Evolutionary conservation across 768 basidiomycete genomes (phyloP), one percentile per base, ranked within the genome.

Genomic region (Baorangia bicolor): DNA sequence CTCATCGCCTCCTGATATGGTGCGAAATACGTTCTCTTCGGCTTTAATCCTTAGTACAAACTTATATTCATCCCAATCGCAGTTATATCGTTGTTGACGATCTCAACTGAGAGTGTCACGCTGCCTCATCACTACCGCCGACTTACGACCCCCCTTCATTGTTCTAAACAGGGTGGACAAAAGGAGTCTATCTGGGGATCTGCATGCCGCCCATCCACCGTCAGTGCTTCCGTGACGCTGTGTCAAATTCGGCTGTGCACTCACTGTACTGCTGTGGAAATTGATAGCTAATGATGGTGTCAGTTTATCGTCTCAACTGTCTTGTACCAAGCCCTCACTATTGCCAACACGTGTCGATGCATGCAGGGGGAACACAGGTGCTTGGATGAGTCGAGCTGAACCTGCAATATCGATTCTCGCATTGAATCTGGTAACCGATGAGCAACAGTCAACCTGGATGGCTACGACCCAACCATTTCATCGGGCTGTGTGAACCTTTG

Each of bases 201-300:
- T 78, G 45, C 43, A 53, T 51, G 37, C 30, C 57, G 47, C 34
- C 55, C 47, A 43, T 28, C 34, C 43, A 37, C 20, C 25, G 30
- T 72, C 58, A 69, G 57, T 21, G 33, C 38, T 46, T 38, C 39
- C 30, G 50, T 51, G 56, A 34, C 58, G 37, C 43, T 41, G 37
- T 45, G 43, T 39, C 40, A 44, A 53, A 58, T 56, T 44, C 37
- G 53, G 49, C 30, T 47, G 28, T 49, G 46, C 38, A 74, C 86
- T 68, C 58, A 89, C 87, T 77, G 65, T 87, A 86, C 60, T 82
- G 81, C 67, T 88, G 75, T 35, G 88, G 88, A 70, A 85, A 90
- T 67, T 84, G 83, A 54, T 82, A 85, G 69, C 88, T 90, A 59
- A 35, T 53, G 51, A 44, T 60, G 56, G 55, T 38, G 59, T 64